Conservation (phyloP, 139 green algal genomes). For the Nannochloris sp. region DNA sequence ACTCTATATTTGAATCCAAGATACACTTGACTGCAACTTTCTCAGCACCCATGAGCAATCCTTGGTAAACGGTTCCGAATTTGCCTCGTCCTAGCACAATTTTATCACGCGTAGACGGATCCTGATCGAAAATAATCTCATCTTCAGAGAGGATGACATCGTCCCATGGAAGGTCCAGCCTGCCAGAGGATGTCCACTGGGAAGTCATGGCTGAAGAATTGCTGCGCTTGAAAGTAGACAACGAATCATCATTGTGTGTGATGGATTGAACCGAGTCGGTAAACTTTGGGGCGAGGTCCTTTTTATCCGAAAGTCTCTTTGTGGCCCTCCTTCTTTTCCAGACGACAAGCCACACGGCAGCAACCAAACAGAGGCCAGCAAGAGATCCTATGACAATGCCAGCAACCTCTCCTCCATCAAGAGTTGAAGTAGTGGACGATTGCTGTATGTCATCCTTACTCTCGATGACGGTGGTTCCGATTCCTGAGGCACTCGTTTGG, state of each 20-base stretch:
- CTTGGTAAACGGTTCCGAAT: conserved; percentile 10
- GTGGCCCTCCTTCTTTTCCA: background rate
- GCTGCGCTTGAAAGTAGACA: too few species aligned
- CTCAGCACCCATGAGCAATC: background rate
- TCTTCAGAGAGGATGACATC: background rate
- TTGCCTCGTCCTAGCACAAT: background rate
- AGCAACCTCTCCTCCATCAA: background rate
- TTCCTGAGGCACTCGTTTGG: background rate
- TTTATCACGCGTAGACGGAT: background rate
- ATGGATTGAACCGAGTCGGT: too few species aligned
- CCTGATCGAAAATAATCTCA: background rate
- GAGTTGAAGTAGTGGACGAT: too few species aligned
- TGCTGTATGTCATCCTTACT: too few species aligned
- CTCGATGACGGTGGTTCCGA: too few species aligned
- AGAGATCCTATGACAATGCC: background rate
- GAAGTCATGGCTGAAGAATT: background rate
- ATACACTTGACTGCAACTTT: conserved; percentile 9
- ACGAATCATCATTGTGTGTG: too few species aligned
- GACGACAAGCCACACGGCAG: background rate
- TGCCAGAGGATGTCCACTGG: background rate
- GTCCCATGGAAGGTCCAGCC: background rate
- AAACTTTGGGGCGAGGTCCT: background rate
- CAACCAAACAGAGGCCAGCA: background rate
- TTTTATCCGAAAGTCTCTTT: background rate
- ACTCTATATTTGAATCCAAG: background rate